Base-by-base conservation (phyloP, 2,329 filamentous ascomycete species). In the Hypoxylon sp. region DNA sequence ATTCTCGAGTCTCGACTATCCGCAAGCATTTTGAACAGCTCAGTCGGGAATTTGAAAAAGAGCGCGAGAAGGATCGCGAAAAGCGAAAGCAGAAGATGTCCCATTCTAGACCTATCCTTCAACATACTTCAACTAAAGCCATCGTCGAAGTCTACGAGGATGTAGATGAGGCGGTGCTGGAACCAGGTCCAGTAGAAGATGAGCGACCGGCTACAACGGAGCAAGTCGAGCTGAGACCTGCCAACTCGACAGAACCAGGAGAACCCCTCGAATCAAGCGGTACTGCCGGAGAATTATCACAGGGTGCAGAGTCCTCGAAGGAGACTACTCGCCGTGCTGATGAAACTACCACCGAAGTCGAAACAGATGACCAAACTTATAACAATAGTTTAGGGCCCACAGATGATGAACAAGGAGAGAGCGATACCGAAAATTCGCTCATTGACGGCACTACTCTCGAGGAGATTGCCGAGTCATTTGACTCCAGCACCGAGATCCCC, bases 21-120 rank as follows among this genome's bases (percentile, higher is more conserved):
- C 93, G 95, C 17, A 92, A 92, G 70, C 95, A 98, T 76, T 98
- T 99, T 74, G 96, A 99, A 77, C 94, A 98, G 76, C 84, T 99
- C 59, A 97, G 93, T 71, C 90, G 94, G 22, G 96, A 99, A 74
- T 99, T 99, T 70, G 93, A 97, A 74, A 97, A 94, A 72, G 94
- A 99, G 78, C 87, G 95, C 46, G 87, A 96, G 69, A 90, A 91
- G 50, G 94, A 98, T 76, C 88, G 92, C 68, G 90, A 90, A 71
- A 91, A 93, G 75, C 84, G 92, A 62, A 91, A 92, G 24, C 91
- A 92, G 47, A 93, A 89, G 73, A 89, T 91, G 74, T 85, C 87
- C 20, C 83, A 86, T 75, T 92, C 92, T 13, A 87, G 94, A 65
- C 92, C 93, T 0, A 94, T 94, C 75, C 78, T 88, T 20, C 94